phyloP scores from a whole-genome alignment of 352 stramenopile species.

The Phytophthora foliorum region DNA sequence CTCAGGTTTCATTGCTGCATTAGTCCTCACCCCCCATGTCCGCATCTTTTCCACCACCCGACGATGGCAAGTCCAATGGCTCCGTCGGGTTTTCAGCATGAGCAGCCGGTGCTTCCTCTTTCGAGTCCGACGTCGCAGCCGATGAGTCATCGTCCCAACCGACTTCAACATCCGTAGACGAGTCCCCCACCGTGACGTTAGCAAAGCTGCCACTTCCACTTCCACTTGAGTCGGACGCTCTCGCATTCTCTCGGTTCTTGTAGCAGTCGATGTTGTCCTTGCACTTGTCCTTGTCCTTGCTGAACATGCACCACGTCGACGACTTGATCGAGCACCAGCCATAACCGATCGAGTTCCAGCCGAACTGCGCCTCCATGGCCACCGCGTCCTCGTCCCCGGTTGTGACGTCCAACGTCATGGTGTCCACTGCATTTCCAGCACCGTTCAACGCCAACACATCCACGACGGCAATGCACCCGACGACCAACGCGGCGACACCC shows the following conservation, averaged over 20 bases:
- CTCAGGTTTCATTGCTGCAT: not conserved
- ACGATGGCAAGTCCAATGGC: slow-evolving; percentile 3
- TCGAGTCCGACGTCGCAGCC: not conserved
- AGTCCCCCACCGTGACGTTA: slow-evolving; percentile 27
- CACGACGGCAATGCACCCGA: slow-evolving; percentile 30
- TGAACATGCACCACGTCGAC: slow-evolving; percentile 39
- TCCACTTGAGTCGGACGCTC: not conserved
- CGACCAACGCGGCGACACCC: slow-evolving; percentile 15
- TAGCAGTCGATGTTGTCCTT: slow-evolving; percentile 30
- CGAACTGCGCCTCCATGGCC: slow-evolving; percentile 32
- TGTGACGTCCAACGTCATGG: slow-evolving; percentile 21
- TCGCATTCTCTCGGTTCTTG: slow-evolving; percentile 8
- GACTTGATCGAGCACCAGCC: slow-evolving; percentile 36
- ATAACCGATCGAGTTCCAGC: slow-evolving; percentile 32
- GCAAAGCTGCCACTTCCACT: slow-evolving; percentile 17
- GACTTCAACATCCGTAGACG: slow-evolving; percentile 7
- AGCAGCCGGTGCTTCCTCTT: not conserved
- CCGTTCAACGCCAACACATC: slow-evolving; percentile 26
- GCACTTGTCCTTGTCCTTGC: slow-evolving; percentile 33
- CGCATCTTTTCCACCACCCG: not conserved
- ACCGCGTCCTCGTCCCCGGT: slow-evolving; percentile 15
- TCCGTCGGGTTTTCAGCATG: slow-evolving; percentile 2
- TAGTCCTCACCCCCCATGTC: slow-evolving; percentile 8
- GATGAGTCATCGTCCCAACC: not conserved
- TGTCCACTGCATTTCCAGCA: not conserved